Conservation (phyloP, 768 basidiomycete genomes). For the Boletus sp. region DNA sequence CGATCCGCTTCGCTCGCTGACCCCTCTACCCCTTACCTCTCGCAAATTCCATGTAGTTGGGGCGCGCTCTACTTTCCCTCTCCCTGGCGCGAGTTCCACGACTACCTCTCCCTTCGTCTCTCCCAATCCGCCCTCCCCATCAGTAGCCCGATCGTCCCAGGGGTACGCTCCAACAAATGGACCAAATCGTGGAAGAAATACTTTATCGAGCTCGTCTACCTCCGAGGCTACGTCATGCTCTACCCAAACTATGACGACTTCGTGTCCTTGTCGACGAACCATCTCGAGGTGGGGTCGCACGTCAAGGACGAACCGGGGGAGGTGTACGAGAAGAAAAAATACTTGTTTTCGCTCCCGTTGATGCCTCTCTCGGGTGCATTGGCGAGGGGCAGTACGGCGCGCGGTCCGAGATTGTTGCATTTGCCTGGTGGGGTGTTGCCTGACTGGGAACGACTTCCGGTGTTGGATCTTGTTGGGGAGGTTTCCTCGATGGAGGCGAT, state of each 20-base stretch:
- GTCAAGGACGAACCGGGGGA: conserved; percentile 54
- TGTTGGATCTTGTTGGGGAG: conserved; percentile 63
- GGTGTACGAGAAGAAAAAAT: conserved; percentile 51
- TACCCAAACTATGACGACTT: conserved; percentile 80
- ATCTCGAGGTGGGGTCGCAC: conserved; percentile 80
- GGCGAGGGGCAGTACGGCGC: neutral
- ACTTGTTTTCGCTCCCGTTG: conserved; percentile 66
- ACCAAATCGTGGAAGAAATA: conserved; percentile 83
- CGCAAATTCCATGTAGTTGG: conserved; percentile 89
- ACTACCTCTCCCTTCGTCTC: conserved; percentile 70
- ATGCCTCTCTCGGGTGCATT: conserved; percentile 41
- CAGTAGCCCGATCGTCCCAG: conserved; percentile 55
- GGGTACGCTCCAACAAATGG: conserved; percentile 80
- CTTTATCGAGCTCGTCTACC: conserved; percentile 81
- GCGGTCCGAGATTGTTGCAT: conserved; percentile 44
- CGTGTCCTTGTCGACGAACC: conserved; percentile 83
- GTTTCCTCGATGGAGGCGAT: conserved; percentile 37
- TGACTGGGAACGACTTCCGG: conserved; percentile 51
- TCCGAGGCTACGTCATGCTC: conserved; percentile 83
- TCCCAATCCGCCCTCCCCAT: conserved; percentile 38
- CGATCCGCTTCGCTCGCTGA: conserved; percentile 35
- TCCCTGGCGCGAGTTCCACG: conserved; percentile 85
- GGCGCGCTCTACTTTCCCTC: conserved; percentile 89
- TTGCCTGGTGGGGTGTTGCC: conserved; percentile 57
- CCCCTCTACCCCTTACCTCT: conserved; percentile 69